Evolutionary conservation across 495 filamentous ascomycete species (phyloP), one percentile per base, ranked within the genome.

Genomic region (Penicillium pulvis): DNA sequence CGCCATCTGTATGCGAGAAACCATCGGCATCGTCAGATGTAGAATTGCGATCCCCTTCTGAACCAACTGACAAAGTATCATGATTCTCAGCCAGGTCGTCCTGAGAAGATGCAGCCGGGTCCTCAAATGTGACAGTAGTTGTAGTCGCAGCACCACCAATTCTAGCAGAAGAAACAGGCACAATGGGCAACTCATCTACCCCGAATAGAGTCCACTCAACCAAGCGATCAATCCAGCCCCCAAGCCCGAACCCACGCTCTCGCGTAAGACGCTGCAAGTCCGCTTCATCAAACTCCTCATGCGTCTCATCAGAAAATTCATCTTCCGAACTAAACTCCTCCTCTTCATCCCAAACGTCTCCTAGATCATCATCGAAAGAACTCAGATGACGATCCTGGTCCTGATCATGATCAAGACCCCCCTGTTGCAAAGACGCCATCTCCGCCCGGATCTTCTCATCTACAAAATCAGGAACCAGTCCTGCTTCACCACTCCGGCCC

Each of bases 191-290:
- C 62, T 90, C 87, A 39, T 89, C 83, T 10, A 91, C 86, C 8
- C 86, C 83, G 70, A 94, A 93, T 17, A 94, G 71, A 16, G 85
- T 88, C 82, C 90, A 92, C 7, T 86, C 87, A 39, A 92, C 81
- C 56, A 92, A 63, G 47, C 82, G 79, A 61, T 90, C 90, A 60
- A 97, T 80, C 85, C 88, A 91, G 10, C 83, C 81, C 0, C 88
- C 88, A n/a, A 92, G 71, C 5, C 88, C 87, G 53, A 85, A 86
- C 44, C 82, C 83, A n/a, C 80, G 81, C 57, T 84, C 78, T 53
- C 80, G 73, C 7, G 75, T 79, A 2, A 80, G 58, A n/a, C 64
- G 71, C 58, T 75, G 75, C 35, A 80, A 36, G 63, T 80, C 76
- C 14, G 65, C 68, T 45, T 81, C 78, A 50, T 79, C 77, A 20